Conservation (phyloP, 352 stramenopile genomes). For the Phytopythium vexans region DNA sequence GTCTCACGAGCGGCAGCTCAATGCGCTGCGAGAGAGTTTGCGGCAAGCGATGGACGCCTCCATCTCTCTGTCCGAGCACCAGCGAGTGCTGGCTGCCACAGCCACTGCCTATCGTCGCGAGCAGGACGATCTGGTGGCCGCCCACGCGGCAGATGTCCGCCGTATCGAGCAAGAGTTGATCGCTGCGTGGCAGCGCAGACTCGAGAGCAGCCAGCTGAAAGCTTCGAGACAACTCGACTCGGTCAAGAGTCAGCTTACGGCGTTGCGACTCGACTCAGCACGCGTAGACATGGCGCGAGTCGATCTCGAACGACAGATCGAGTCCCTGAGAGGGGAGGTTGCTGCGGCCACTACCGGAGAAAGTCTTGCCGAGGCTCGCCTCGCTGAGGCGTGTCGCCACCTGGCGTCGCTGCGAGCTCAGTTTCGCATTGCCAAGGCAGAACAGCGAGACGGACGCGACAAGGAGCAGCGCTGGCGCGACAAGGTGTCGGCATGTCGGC, state of each 20-base stretch:
- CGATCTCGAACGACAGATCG: conserved; percentile 14
- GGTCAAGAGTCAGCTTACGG: too few species aligned
- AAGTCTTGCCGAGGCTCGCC: conserved; percentile 12
- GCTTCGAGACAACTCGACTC: too few species aligned
- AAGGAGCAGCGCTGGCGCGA: conserved; percentile 13
- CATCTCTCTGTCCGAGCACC: conserved; percentile 52
- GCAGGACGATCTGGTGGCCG: conserved; percentile 13
- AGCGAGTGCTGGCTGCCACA: conserved; percentile 29
- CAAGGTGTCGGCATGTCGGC: conserved; percentile 21
- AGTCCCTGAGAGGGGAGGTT: conserved; percentile 9
- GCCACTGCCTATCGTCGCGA: conserved; percentile 19
- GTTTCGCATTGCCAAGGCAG: conserved; percentile 19
- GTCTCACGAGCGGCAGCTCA: conserved; percentile 40
- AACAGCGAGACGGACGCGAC: conserved; percentile 4
- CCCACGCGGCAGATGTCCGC: conserved; percentile 22
- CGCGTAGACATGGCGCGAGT: neutral
- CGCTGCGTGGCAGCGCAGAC: conserved; percentile 19
- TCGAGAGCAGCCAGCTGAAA: conserved; percentile 11
- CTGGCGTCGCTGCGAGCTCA: conserved; percentile 39
- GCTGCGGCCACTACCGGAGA: conserved; percentile 8
- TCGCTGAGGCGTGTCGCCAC: conserved; percentile 39
- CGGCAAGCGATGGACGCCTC: conserved; percentile 40
- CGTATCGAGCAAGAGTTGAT: conserved; percentile 21
- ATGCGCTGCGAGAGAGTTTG: conserved; percentile 32
- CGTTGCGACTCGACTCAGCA: too few species aligned